phyloP scores from a whole-genome alignment of 257 asterid species.

The Galeopsis tetrahit region DNA sequence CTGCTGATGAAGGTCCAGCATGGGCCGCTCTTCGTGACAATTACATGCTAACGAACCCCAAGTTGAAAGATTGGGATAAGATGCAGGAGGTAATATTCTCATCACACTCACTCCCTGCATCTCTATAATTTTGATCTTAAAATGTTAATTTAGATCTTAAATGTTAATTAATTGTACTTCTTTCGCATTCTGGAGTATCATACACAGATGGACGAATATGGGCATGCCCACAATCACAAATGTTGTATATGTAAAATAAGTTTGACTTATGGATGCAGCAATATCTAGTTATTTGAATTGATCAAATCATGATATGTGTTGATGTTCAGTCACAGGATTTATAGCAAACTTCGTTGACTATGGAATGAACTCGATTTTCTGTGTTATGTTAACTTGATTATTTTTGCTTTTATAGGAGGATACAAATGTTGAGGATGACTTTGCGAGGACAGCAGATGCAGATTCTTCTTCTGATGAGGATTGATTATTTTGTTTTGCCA shows the following conservation, averaged over 20 bases:
- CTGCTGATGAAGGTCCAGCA: constrained; percentile 62
- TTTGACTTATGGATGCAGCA: background rate
- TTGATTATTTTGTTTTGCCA: constrained; percentile 20
- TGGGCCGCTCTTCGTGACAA: constrained; percentile 94
- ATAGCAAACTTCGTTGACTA: background rate
- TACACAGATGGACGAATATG: background rate
- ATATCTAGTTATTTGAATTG: background rate
- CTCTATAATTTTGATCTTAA: background rate
- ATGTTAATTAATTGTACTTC: background rate
- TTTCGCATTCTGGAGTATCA: constrained; percentile 8
- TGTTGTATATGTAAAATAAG: background rate
- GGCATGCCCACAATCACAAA: background rate
- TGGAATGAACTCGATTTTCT: too few species aligned
- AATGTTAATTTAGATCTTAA: background rate
- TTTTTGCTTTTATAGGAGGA: constrained; percentile 59
- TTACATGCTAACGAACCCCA: constrained; percentile 87
- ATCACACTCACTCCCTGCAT: background rate
- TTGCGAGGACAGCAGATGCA: constrained; percentile 48
- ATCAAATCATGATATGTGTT: background rate
- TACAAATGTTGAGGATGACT: constrained; percentile 48
- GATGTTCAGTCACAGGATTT: background rate
- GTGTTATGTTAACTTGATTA: background rate
- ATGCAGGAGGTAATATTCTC: constrained; percentile 60
- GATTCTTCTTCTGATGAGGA: constrained; percentile 72
- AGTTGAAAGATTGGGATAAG: constrained; percentile 94